Conservation (phyloP, 805 yeast genomes). For the Candida mattraensis region DNA sequence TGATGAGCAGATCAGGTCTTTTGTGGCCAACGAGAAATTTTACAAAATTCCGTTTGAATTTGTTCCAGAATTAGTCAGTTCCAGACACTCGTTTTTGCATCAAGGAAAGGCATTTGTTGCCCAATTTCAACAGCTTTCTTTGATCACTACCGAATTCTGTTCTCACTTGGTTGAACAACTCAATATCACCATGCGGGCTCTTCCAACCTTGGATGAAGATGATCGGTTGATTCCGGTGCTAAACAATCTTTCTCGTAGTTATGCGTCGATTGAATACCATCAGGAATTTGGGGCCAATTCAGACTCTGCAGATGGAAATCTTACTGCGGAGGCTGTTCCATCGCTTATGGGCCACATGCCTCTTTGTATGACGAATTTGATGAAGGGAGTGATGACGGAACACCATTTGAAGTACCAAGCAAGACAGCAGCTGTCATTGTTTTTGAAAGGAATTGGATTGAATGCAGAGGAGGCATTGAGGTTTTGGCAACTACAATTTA, state of each 20-base stretch:
- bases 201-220: conserved; percentile 88
- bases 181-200: conserved; percentile 66
- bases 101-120: conserved; percentile 85
- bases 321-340: conserved; percentile 63
- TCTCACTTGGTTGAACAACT: conserved; percentile 51
- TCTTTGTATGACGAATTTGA: conserved; percentile 53
- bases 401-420: conserved; percentile 82
- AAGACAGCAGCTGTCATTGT: conserved; percentile 81
- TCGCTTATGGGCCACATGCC: conserved; percentile 70
- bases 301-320: conserved; percentile 23
- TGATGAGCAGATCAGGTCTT: conserved; percentile 53
- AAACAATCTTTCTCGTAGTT: conserved; percentile 73
- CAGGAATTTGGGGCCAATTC: conserved; percentile 21
- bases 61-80: conserved; percentile 73
- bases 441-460: conserved; percentile 88
- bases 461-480: conserved; percentile 82
- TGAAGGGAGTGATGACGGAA: conserved; percentile 60
- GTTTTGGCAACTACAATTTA: conserved; percentile 80
- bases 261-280: conserved; percentile 52
- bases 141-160: conserved; percentile 69
- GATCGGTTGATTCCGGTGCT: conserved; percentile 84
- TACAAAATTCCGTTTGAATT: conserved; percentile 87
- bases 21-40: conserved; percentile 60
- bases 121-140: conserved; percentile 69
- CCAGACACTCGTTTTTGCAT: conserved; percentile 65